These are phyloP conservation scores for Kalaharituber pfeilii DNA, from an alignment of 2,329 filamentous ascomycete genomes.

Conservation along the genomic window DNA sequence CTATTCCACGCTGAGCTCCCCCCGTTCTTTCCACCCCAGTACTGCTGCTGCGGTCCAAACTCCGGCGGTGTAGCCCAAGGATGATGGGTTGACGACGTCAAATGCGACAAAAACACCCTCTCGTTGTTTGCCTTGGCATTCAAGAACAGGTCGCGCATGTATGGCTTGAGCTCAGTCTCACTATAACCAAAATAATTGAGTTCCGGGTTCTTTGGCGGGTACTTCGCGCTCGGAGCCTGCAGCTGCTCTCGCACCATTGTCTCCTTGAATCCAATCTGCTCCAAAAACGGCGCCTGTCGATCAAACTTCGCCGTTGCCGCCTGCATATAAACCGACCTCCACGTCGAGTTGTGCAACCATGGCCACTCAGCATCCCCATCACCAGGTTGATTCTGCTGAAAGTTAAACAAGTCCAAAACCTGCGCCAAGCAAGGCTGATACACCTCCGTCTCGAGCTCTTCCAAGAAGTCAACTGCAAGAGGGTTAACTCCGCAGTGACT, in stretches of 20 bases:
- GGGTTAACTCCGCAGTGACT: constrained; percentile 29
- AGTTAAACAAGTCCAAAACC: constrained; percentile 27
- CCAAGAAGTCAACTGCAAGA: constrained; percentile 28
- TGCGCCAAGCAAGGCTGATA: constrained; percentile 30
- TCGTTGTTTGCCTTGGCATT: constrained; percentile 23
- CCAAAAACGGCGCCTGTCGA: constrained; percentile 25
- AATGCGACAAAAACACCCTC: constrained; percentile 27
- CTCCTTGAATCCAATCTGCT: constrained; percentile 27
- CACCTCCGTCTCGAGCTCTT: constrained; percentile 26
- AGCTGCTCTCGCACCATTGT: constrained; percentile 24
- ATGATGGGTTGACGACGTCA: constrained; percentile 30
- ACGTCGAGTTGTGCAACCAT: constrained; percentile 17
- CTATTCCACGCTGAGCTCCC: constrained; percentile 24
- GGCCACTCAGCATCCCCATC: constrained; percentile 12
- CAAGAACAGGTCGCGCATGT: constrained; percentile 26
- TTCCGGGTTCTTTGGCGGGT: constrained; percentile 23
- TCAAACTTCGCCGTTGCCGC: constrained; percentile 29
- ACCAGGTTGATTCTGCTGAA: constrained; percentile 1
- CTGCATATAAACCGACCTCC: constrained; percentile 28
- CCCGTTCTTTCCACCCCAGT: constrained; percentile 21
- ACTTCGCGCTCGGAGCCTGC: constrained; percentile 22
- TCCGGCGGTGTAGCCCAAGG: constrained; percentile 28
- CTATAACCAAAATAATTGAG: constrained; percentile 32
- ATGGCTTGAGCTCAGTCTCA: constrained; percentile 29
- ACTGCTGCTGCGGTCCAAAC: constrained; percentile 24